phyloP scores from a whole-genome alignment of 441 rosid species.

The Cnidoscolus chayamansa region DNA sequence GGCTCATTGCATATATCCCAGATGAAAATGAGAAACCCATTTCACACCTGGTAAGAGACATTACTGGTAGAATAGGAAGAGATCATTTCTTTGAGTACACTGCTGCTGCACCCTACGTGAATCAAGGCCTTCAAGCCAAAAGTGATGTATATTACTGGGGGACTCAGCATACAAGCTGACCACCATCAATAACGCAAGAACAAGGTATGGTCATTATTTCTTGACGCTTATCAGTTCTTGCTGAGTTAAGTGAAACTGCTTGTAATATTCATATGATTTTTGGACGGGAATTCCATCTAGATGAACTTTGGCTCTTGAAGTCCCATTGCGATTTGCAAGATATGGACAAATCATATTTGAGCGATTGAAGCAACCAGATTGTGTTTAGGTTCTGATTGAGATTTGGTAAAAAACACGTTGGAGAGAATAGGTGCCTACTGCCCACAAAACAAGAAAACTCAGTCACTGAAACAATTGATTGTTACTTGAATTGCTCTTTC shows the following conservation, averaged over 20 bases:
- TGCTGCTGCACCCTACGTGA: constrained; percentile 13
- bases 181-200: constrained; percentile 32
- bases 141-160: constrained; percentile 39
- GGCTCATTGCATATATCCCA: constrained; percentile 45
- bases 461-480: no score
- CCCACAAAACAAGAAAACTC: no score
- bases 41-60: constrained; percentile 32
- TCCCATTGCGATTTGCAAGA: constrained; percentile 35
- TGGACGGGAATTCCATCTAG: constrained; percentile 35
- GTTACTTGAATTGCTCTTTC: no score
- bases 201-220: constrained; percentile 25
- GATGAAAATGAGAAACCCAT: constrained; percentile 24
- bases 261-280: neutral
- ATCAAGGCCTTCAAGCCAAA: constrained; percentile 41
- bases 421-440: no score
- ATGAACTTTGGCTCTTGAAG: constrained; percentile 28
- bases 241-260: no score
- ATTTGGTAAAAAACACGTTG: constrained; percentile 1
- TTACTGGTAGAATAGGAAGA: constrained; percentile 38
- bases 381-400: constrained; percentile 42
- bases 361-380: constrained; percentile 33
- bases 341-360: constrained; percentile 27
- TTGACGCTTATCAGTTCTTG: no score
- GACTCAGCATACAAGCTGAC: constrained; percentile 23
- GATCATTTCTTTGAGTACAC: constrained; percentile 28